Evolutionary conservation across 345 rosid genomes (phyloP).

Genomic region (Camelina neglecta): DNA sequence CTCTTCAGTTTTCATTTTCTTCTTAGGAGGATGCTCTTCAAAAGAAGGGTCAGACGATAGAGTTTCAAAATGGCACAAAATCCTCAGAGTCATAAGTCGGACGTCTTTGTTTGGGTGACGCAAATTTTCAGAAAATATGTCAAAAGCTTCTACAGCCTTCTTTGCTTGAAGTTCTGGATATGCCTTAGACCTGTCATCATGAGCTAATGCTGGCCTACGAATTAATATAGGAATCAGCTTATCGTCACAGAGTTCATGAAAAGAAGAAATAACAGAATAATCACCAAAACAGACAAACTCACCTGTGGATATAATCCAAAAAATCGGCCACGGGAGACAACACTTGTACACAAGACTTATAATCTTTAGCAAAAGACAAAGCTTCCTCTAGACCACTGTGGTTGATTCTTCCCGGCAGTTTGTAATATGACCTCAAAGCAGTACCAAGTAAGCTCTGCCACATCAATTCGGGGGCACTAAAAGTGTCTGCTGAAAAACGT

Average conservation of each 20-base stretch:
- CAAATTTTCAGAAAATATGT: constrained; percentile 66
- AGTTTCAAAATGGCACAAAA: constrained; percentile 74
- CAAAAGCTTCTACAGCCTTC: constrained; percentile 53
- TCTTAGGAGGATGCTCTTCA: constrained; percentile 52
- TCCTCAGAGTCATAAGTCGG: constrained; percentile 74
- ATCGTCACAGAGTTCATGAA: constrained; percentile 29
- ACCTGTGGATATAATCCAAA: constrained; percentile 70
- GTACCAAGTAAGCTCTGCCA: constrained; percentile 83
- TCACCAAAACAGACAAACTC: constrained; percentile 44
- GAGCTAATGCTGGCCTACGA: constrained; percentile 53
- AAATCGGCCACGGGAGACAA: constrained; percentile 77
- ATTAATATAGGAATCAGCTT: constrained; percentile 28
- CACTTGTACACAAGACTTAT: constrained; percentile 68
- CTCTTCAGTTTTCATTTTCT: constrained; percentile 57
- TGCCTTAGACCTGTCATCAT: constrained; percentile 34
- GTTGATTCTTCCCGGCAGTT: constrained; percentile 39
- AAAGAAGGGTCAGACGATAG: constrained; percentile 42
- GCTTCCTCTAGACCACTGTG: constrained; percentile 57
- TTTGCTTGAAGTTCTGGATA: constrained; percentile 58
- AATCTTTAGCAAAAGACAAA: constrained; percentile 61
- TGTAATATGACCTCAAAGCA: constrained; percentile 63
- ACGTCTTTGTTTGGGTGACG: constrained; percentile 67
- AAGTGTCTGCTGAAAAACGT: constrained; percentile 53
- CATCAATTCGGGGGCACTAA: constrained; percentile 53
- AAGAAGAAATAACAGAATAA: constrained; percentile 20